Conservation (phyloP, 768 basidiomycete genomes). For the Rubroboletus pulcherrimus region DNA sequence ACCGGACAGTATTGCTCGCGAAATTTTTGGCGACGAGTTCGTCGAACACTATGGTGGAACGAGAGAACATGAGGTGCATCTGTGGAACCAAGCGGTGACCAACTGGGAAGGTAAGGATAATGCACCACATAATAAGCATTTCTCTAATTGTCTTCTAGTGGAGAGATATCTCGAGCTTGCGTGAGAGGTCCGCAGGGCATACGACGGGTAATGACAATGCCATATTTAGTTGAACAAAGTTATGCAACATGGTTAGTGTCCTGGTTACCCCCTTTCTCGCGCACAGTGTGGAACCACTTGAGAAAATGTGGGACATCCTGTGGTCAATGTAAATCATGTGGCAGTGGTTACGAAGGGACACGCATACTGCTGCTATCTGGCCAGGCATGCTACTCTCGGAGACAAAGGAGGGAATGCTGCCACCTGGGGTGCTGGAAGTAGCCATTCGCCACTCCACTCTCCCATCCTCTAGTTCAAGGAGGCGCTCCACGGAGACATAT, state of each 20-base stretch:
- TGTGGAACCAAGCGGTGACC: slow-evolving; percentile 89
- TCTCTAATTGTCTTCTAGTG: slow-evolving; percentile 42
- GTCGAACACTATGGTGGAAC: slow-evolving; percentile 96
- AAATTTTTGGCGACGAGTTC: slow-evolving; percentile 84
- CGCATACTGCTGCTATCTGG: slow-evolving; percentile 55
- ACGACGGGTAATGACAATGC: not conserved
- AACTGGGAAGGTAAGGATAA: slow-evolving; percentile 79
- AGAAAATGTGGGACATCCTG: slow-evolving; percentile 75
- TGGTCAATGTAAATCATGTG: slow-evolving; percentile 1
- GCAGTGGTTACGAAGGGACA: not conserved
- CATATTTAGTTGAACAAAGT: not conserved
- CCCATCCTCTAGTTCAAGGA: slow-evolving; percentile 60
- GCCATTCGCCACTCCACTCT: slow-evolving; percentile 79
- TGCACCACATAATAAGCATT: not conserved
- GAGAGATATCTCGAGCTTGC: slow-evolving; percentile 85
- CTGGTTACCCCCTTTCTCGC: slow-evolving; percentile 12
- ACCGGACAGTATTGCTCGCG: slow-evolving; percentile 75
- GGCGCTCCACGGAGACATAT: slow-evolving; percentile 66
- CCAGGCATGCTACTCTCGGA: slow-evolving; percentile 58
- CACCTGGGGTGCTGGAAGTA: slow-evolving; percentile 68
- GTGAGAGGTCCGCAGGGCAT: slow-evolving; percentile 27
- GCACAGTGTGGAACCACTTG: slow-evolving; percentile 52
- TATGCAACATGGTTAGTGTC: not conserved
- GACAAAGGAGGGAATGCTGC: slow-evolving; percentile 62
- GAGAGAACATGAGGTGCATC: slow-evolving; percentile 82